These are phyloP conservation scores for Nigrograna mackinnonii DNA, from an alignment of 2,329 filamentous ascomycete genomes.

Conservation along the genomic window DNA sequence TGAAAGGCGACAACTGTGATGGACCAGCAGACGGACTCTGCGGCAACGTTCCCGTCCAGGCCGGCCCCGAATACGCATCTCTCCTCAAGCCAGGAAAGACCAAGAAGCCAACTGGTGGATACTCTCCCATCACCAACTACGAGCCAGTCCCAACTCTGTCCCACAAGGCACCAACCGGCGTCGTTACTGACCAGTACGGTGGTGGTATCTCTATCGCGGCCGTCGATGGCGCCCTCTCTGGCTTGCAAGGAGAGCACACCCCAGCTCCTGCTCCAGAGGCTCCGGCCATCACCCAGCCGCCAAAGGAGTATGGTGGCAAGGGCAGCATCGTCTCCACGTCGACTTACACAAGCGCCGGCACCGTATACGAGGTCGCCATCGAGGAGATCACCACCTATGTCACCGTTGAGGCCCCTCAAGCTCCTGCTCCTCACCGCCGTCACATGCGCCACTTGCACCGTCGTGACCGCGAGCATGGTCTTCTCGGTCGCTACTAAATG, in stretches of 20 bases:
- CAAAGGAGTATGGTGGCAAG: too few relatives aligned
- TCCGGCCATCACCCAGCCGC: too few relatives aligned
- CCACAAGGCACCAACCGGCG: conserved; percentile 33
- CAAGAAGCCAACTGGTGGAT: conserved; percentile 22
- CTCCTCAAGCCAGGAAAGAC: conserved; percentile 21
- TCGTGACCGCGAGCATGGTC: conserved; percentile 26
- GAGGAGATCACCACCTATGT: conserved; percentile 43
- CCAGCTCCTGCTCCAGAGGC: too few relatives aligned
- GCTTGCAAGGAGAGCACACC: too few relatives aligned
- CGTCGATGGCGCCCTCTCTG: conserved; percentile 15
- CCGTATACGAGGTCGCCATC: conserved; percentile 50
- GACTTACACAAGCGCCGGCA: conserved; percentile 46
- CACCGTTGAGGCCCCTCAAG: conserved; percentile 26
- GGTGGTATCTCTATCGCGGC: conserved; percentile 38
- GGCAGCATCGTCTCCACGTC: conserved; percentile 40
- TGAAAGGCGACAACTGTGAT: conserved; percentile 64
- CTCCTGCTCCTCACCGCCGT: conserved; percentile 22
- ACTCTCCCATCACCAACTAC: conserved; percentile 18
- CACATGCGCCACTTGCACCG: conserved; percentile 32
- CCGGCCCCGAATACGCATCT: conserved; percentile 47
- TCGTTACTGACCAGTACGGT: conserved; percentile 33
- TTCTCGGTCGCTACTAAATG: conserved; percentile 15
- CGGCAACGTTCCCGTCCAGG: conserved; percentile 60
- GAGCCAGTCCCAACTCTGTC: conserved; percentile 35
- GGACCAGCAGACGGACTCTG: conserved; percentile 65